Base-by-base conservation (phyloP, 306 rosid genomes). In the Trichosanthes truncata region DNA sequence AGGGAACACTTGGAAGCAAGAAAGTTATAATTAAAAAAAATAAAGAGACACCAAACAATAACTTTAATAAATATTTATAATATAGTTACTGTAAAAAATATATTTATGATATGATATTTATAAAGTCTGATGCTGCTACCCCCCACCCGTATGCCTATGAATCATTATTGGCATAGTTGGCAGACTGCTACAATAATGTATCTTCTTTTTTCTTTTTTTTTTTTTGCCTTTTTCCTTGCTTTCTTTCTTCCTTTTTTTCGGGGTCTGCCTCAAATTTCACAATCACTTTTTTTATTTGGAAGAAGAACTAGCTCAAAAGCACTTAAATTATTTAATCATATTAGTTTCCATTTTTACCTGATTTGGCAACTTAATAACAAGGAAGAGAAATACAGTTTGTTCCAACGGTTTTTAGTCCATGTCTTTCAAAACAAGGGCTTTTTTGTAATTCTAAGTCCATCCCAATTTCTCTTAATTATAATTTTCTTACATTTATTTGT, bases 391-490 rank as follows among this genome's bases (percentile, higher is more conserved):
- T 62, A 52, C 84, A 53, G 92, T 86, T 87, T 90, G 78, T 78
- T 80, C 83, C 86, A 87, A 87, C 85, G 87, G 92, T 80, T 89
- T 36, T 53, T 56, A 82, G 77, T 6, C 63, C 72, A 63, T 62
- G 61, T 52, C 41, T 66, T 41, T 52, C 45, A 80, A 80, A 43
- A 82, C 80, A 4, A 23, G 87, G 71, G 43, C 71, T 31, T 31
- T 45, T 29, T 48, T 25, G 86, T 79, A 85, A 86, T 85, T 89
- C 71, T 79, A 83, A 85, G 83, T 89, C 77, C 84, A 76, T 83
- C 57, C 83, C 79, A 73, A 55, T 40, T 36, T 82, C 62, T 69
- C 46, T 66, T 79, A 23, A 41, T 35, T 74, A 25, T 56, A 38
- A 61, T 9, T 23, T 36, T 33, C 62, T 56, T 57, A 74, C 45